Percentiles rank a stretch among this genome's conserved stretches.
Evolutionary conservation across 2,329 filamentous ascomycete genomes (phyloP).

Genomic region (Didymella pomorum): DNA sequence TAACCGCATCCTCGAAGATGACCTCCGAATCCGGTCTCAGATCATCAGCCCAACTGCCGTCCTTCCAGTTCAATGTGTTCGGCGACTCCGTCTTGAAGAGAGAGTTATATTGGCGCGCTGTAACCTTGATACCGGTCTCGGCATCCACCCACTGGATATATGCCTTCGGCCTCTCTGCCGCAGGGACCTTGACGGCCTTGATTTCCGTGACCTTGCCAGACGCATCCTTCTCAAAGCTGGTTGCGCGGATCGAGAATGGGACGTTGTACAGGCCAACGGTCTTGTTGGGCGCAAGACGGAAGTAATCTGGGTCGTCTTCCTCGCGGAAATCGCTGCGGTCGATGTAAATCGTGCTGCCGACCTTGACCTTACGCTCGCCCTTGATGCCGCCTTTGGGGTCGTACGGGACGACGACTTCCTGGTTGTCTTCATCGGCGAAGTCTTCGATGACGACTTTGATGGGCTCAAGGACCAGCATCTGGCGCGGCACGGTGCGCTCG

Average conservation of each 20-base stretch:
- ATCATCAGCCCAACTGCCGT: slow-evolving; percentile 82
- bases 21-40: slow-evolving; percentile 85
- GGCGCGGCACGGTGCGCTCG: slow-evolving; percentile 83
- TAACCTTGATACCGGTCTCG: slow-evolving; percentile 67
- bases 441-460: slow-evolving; percentile 84
- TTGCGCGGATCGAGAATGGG: slow-evolving; percentile 73
- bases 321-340: slow-evolving; percentile 82
- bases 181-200: slow-evolving; percentile 71
- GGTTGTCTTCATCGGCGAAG: slow-evolving; percentile 70
- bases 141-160: slow-evolving; percentile 88
- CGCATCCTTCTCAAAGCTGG: slow-evolving; percentile 71
- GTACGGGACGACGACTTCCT: slow-evolving; percentile 77
- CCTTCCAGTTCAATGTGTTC: slow-evolving; percentile 69
- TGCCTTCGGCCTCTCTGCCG: slow-evolving; percentile 70
- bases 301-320: slow-evolving; percentile 75
- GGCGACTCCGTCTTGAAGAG: slow-evolving; percentile 91
- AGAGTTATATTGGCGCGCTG: slow-evolving; percentile 77
- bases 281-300: slow-evolving; percentile 78
- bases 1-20: slow-evolving; percentile 77
- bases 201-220: slow-evolving; percentile 73
- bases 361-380: slow-evolving; percentile 64
- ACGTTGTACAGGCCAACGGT: slow-evolving; percentile 76
- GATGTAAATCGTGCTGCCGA: slow-evolving; percentile 85
- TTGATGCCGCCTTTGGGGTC: slow-evolving; percentile 75
- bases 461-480: slow-evolving; percentile 90